A percentile compares a stretch with the other conserved stretches of the same genome.
phyloP scores from a whole-genome alignment of 176 grass and related monocot genomes.

The Oryza nivara region DNA sequence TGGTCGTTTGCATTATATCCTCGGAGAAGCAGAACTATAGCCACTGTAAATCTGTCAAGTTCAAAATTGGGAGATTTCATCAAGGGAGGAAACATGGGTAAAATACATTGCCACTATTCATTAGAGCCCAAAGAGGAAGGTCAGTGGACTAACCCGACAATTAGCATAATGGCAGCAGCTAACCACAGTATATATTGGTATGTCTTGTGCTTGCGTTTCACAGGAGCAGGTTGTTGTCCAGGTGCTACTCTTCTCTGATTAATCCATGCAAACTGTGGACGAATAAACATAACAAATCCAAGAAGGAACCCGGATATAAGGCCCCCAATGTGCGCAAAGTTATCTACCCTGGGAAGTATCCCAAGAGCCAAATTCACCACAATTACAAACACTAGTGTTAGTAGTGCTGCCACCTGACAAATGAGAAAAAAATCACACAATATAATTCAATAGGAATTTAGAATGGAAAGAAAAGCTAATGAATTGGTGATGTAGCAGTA shows the following conservation, averaged over 20 bases:
- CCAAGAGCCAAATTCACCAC: constrained; percentile 79
- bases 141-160: constrained; percentile 51
- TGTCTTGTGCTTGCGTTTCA: constrained; percentile 62
- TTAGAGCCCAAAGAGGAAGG: background rate
- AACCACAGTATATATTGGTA: constrained; percentile 87
- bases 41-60: constrained; percentile 62
- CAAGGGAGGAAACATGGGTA: constrained; percentile 12
- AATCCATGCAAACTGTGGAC: constrained; percentile 74
- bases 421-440: constrained; percentile 7
- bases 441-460: constrained; percentile 5
- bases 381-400: constrained; percentile 63
- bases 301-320: constrained; percentile 89
- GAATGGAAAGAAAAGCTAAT: background rate
- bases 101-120: background rate
- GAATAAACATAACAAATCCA: constrained; percentile 80
- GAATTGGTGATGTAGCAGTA: background rate
- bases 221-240: constrained; percentile 23
- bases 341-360: constrained; percentile 77
- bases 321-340: constrained; percentile 95
- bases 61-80: constrained; percentile 23
- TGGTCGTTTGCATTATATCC: constrained; percentile 77
- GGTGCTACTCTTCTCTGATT: constrained; percentile 43
- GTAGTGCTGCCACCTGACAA: constrained; percentile 65
- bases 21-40: constrained; percentile 62
- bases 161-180: constrained; percentile 47